phyloP scores from a whole-genome alignment of 768 basidiomycete genomes.

The Mrakia gelida region DNA sequence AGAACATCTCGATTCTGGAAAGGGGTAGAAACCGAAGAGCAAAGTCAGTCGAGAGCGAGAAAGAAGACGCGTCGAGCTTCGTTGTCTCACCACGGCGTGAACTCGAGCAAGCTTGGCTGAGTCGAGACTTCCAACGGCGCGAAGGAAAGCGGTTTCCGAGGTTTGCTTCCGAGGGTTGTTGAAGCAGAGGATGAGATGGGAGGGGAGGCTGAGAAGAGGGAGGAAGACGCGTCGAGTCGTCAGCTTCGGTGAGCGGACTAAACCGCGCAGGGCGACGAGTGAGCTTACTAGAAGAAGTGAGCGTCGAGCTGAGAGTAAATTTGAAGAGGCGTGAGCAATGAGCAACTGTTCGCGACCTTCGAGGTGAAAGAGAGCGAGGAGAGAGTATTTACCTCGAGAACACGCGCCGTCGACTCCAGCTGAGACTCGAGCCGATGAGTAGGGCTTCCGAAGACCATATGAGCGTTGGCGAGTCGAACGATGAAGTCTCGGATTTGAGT shows the following conservation, averaged over 20 bases:
- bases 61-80: neutral
- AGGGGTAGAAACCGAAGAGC: too few species aligned
- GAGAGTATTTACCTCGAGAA: constrained; percentile 2
- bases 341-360: too few species aligned
- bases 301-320: constrained; percentile 18
- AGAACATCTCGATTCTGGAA: constrained; percentile 22
- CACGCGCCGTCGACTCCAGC: constrained; percentile 27
- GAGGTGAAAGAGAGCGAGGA: too few species aligned
- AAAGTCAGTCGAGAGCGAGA: neutral
- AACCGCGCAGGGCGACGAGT: neutral
- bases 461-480: constrained; percentile 31
- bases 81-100: constrained; percentile 16
- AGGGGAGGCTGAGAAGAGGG: neutral
- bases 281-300: constrained; percentile 31
- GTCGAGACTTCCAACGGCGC: constrained; percentile 22
- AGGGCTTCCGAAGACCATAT: constrained; percentile 30
- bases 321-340: too few species aligned
- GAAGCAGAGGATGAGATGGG: constrained; percentile 26
- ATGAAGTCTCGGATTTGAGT: constrained; percentile 28
- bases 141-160: constrained; percentile 32
- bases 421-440: constrained; percentile 29
- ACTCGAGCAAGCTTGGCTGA: constrained; percentile 23
- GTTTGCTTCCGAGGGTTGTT: constrained; percentile 19
- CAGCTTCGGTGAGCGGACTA: neutral
- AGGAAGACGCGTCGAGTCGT: neutral